These are phyloP conservation scores for Microbotryum saponariae DNA, from an alignment of 1,284 basidiomycete species.

Conservation along the genomic window DNA sequence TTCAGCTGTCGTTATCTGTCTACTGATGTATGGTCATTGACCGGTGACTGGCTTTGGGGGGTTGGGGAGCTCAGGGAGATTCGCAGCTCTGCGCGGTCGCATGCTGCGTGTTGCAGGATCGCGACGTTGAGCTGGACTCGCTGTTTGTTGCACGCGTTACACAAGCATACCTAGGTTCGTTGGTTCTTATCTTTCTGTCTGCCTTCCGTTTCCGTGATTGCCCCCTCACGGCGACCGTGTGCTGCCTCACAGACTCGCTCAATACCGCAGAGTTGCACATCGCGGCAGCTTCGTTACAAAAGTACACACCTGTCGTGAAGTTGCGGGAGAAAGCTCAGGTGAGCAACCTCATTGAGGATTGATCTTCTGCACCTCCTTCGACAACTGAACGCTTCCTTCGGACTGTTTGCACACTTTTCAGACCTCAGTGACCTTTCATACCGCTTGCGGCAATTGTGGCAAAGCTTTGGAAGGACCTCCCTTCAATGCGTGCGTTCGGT, in stretches of 20 bases:
- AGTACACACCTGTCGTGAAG: conserved; percentile 13
- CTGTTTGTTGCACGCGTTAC: conserved; percentile 21
- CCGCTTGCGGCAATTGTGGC: conserved; percentile 25
- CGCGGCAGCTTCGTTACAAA: conserved; percentile 23
- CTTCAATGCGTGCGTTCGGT: conserved; percentile 17
- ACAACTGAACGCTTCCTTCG: neutral
- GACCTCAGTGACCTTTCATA: conserved; percentile 29
- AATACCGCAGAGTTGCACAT: conserved; percentile 17
- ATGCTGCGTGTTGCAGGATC: conserved; percentile 13
- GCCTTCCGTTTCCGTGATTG: neutral
- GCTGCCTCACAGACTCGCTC: conserved; percentile 16
- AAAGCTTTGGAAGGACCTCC: conserved; percentile 24
- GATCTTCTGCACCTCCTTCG: too few species aligned
- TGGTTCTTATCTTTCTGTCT: neutral
- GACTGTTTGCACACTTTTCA: neutral
- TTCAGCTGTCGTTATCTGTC: neutral
- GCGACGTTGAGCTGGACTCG: conserved; percentile 6
- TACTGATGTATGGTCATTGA: too few species aligned
- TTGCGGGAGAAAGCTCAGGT: conserved; percentile 20
- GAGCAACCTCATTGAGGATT: neutral
- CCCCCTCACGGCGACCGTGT: neutral
- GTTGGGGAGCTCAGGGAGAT: conserved; percentile 18
- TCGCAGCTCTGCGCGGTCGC: conserved; percentile 25
- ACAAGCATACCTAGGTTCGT: conserved; percentile 28
- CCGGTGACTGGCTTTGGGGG: neutral